Base-by-base conservation (phyloP, 352 stramenopile genomes). In the Globisporangium camurandrum region DNA sequence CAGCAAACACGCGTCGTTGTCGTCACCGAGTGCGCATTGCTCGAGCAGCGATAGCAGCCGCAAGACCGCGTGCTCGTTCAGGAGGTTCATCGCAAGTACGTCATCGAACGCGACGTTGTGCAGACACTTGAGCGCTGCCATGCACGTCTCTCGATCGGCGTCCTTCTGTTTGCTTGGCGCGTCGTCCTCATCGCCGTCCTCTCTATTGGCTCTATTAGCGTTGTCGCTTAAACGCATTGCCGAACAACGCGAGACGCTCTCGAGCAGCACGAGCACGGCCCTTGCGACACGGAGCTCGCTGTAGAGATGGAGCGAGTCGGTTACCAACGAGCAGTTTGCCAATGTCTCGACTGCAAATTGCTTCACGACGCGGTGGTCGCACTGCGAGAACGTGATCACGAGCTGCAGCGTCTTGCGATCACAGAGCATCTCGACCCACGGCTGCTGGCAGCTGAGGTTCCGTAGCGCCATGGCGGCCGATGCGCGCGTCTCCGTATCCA, bases 361-460 rank as follows among this genome's bases (percentile, higher is more conserved):
- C 10, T 62, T 59, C 4, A 87, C 78, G 0, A 83, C 58, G 0
- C 61, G 58, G n/a, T 88, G 61, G 1, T 75, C 66, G 12, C 56
- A 69, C 28, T 79, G 67, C 4, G 72, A 75, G 20, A 86, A 88
- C 1, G 45, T 26, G 33, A 89, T 67, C 14, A 89, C 37, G 28
- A 92, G 61, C 8, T 71, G 59, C 39, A 92, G 51, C 4, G 69
- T 86, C 34, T 84, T 81, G 1, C 81, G 69, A 24, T 88, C 76
- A 31, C 81, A 89, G 3, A 92, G 61, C 71, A 92, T 75, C 53
- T 92, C 81, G 10, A 88, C 81, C 73, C 77, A 89, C 4, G 71
- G 72, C 39, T 86, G 71, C 16, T 63, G 64, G 22, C 75, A 85
- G 42, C 74, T 92, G 20, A 92, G 53, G 47, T 92, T 92, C 9